A percentile compares a stretch with the other conserved stretches of the same genome.
These are phyloP conservation scores for Magnaporthiopsis poae DNA, from an alignment of 2,329 filamentous ascomycete species.

Conservation along the genomic window DNA sequence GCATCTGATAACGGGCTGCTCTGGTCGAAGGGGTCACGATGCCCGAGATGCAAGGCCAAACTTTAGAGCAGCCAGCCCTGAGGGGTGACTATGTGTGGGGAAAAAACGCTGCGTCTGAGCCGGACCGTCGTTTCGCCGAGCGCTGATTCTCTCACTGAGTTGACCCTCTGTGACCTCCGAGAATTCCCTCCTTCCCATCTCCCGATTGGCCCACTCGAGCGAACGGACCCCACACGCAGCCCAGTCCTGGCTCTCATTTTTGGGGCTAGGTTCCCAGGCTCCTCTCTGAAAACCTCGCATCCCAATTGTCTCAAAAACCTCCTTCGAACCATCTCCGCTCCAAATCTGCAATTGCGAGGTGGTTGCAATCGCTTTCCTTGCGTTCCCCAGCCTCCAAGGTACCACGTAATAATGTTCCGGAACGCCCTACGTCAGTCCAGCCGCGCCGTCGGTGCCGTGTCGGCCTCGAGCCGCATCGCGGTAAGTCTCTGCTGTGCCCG, in stretches of 20 bases:
- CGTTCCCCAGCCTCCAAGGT: conserved; percentile 40
- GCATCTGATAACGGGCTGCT: too few relatives aligned
- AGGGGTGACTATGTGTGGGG: not conserved
- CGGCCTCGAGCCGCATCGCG: conserved; percentile 82
- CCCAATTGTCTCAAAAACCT: not conserved
- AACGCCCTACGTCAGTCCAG: conserved; percentile 95
- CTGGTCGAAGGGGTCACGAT: too few relatives aligned
- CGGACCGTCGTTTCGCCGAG: not conserved
- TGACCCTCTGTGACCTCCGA: not conserved
- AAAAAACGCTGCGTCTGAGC: too few relatives aligned
- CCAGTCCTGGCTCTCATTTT: not conserved
- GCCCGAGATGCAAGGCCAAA: too few relatives aligned
- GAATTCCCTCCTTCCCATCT: conserved; percentile 6
- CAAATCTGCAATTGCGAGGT: conserved; percentile 45
- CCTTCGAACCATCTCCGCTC: conserved; percentile 42
- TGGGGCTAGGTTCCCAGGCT: not conserved
- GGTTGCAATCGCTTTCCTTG: conserved; percentile 53
- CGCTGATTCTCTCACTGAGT: not conserved
- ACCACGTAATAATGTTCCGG: conserved; percentile 76
- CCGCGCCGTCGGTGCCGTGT: conserved; percentile 87
- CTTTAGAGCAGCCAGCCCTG: not conserved
- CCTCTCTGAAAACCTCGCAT: conserved; percentile 3
- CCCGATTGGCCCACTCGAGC: conserved; percentile 4
- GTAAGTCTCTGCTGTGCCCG: conserved; percentile 59
- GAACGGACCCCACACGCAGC: not conserved